Evolutionary conservation across 1,284 basidiomycete genomes (phyloP), one percentile per base, ranked within the genome.

Genomic region (Moesziomyces parantarcticus): DNA sequence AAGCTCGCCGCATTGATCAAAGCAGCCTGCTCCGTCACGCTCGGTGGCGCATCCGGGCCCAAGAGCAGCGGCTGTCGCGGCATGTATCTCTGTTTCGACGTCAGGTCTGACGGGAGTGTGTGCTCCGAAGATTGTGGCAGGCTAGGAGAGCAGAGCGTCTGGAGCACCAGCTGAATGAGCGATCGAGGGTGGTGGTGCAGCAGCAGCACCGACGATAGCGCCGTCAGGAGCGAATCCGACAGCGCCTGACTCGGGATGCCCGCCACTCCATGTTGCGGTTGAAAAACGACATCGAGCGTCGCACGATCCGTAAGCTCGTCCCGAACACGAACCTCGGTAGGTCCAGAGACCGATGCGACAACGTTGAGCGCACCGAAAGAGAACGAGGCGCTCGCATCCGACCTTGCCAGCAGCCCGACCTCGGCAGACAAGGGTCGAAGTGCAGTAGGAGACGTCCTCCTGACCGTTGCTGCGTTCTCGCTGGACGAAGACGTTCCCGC

Each of bases 121-220:
- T 67, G 46, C 11, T 16, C 57, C 0, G 59, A 54, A 3, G 59
- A 62, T 29, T 68, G 62, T 14, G 56, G 74, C n/a, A 54, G 42
- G 45, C 50, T 46, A 26, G 88, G 87, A 81, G 86, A 85, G 5
- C 81, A 89, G 25, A 86, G 76, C 20, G 78, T 79, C 80, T 88
- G 90, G 54, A 89, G 88, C 20, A 90, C 89, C 48, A 88, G 81
- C 72, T 92, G 92, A 43, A 92, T 84, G 67, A 89, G 84, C 11
- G 87, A 86, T 56, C 87, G 84, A 20, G 88, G 88, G 81, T 87
- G 81, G 67, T 86, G 79, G 69, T 85, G 75, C 20, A 87, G 83
- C 34, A 84, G 75, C 42, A 88, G 82, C 8, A 87, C 80, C 70
- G 75, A 34, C 9, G 77, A 63, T 44, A 76, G 70, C 3, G 76